Conservation (phyloP, 306 rosid genomes). For the Begonia peltatifolia region DNA sequence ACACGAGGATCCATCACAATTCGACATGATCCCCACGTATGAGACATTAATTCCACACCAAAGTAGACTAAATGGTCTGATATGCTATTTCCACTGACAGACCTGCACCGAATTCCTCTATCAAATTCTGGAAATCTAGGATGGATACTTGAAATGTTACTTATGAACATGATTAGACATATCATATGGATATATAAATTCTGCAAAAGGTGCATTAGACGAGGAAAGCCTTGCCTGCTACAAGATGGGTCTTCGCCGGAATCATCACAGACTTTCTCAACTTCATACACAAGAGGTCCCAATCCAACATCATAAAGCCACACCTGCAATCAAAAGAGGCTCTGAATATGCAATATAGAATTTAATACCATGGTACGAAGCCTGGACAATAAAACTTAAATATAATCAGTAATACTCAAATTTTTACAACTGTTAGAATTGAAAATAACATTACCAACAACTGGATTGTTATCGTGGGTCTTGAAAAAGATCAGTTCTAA, state of each 20-base stretch:
- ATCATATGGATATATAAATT: too few relatives aligned
- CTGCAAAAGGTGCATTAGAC: neutral
- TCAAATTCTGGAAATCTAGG: neutral
- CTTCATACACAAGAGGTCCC: conserved; percentile 51
- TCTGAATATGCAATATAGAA: neutral
- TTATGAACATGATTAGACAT: too few relatives aligned
- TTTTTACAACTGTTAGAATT: too few relatives aligned
- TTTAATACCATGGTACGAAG: too few relatives aligned
- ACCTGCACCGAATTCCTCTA: conserved; percentile 40
- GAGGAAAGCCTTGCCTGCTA: conserved; percentile 54
- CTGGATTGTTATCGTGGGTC: too few relatives aligned
- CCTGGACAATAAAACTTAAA: too few relatives aligned
- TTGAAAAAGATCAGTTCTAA: too few relatives aligned
- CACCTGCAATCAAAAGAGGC: conserved; percentile 39
- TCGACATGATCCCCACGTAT: conserved; percentile 42
- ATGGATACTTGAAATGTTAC: too few relatives aligned
- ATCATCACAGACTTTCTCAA: conserved; percentile 70
- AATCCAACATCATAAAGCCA: conserved; percentile 77
- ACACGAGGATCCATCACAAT: conserved; percentile 47
- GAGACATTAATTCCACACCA: conserved; percentile 41
- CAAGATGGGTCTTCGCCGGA: conserved; percentile 93
- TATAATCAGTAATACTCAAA: too few relatives aligned
- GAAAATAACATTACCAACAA: too few relatives aligned
- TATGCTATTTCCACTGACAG: conserved; percentile 76
- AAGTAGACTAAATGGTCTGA: conserved; percentile 62